Conservation (phyloP, 2,329 filamentous ascomycete genomes). For the Alternaria postmessia region DNA sequence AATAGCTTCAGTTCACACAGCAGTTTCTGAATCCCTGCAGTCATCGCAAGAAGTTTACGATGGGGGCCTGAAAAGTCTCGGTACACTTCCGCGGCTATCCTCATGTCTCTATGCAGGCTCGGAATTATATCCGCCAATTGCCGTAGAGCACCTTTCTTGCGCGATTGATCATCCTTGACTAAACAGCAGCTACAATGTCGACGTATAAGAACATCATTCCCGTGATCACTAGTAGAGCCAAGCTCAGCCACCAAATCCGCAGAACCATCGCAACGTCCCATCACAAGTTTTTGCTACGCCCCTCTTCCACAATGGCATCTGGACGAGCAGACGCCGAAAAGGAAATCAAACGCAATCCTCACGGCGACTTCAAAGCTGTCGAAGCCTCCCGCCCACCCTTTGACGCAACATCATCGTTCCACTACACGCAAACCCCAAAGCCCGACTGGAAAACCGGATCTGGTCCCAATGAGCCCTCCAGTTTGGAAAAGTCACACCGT, state of each 20-base stretch:
- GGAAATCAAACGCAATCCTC: slow-evolving; percentile 68
- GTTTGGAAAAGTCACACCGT: slow-evolving; percentile 68
- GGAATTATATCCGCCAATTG: slow-evolving; percentile 32
- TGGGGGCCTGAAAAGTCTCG: neutral
- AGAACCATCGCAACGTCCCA: neutral
- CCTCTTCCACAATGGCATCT: slow-evolving; percentile 22
- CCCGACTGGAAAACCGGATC: slow-evolving; percentile 72
- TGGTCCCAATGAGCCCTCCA: slow-evolving; percentile 68
- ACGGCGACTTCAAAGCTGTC: slow-evolving; percentile 77
- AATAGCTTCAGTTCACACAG: neutral
- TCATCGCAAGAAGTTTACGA: neutral
- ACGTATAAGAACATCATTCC: neutral
- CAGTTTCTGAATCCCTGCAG: neutral
- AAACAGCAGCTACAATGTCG: neutral
- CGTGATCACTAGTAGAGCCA: neutral
- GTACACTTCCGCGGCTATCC: slow-evolving; percentile 16
- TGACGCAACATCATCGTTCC: slow-evolving; percentile 59
- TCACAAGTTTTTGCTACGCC: neutral
- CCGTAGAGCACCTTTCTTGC: slow-evolving; percentile 12
- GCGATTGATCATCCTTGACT: slow-evolving; percentile 13
- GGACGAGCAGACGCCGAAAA: slow-evolving; percentile 57
- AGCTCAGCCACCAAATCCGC: neutral
- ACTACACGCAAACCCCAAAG: slow-evolving; percentile 68
- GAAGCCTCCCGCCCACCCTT: slow-evolving; percentile 72
- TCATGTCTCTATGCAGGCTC: slow-evolving; percentile 6